These are phyloP conservation scores for Cryptococcus sp. DNA, from an alignment of 1,284 basidiomycete genomes.

Conservation along the genomic window DNA sequence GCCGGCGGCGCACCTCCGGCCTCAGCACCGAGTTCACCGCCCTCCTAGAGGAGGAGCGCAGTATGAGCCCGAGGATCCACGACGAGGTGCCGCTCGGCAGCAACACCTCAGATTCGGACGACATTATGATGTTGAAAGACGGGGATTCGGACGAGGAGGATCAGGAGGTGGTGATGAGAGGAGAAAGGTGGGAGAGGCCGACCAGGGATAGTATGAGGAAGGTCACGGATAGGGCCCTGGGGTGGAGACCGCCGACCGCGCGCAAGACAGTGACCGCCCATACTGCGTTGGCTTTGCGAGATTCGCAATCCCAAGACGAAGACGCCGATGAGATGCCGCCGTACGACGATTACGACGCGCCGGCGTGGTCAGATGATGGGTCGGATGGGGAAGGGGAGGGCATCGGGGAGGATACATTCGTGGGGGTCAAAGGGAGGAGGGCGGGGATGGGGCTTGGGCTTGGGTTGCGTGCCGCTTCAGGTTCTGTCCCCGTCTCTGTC, in stretches of 20 bases:
- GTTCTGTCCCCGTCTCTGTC: not conserved
- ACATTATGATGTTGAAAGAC: too few relatives aligned
- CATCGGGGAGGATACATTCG: conserved; percentile 21
- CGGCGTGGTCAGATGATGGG: conserved; percentile 15
- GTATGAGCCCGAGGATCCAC: too few relatives aligned
- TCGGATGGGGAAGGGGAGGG: conserved; percentile 13
- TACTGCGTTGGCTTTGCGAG: too few relatives aligned
- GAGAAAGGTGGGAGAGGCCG: not conserved
- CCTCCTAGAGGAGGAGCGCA: not conserved
- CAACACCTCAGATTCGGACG: too few relatives aligned
- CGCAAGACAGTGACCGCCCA: too few relatives aligned
- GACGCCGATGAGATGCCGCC: too few relatives aligned
- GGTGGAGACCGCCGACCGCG: too few relatives aligned
- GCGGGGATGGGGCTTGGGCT: not conserved
- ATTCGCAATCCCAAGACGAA: too few relatives aligned
- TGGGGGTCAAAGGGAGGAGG: conserved; percentile 9
- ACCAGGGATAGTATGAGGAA: not conserved
- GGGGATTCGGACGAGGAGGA: not conserved
- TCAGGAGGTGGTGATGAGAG: not conserved
- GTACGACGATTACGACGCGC: not conserved
- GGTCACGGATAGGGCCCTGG: not conserved
- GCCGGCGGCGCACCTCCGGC: too few relatives aligned
- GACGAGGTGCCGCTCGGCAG: too few relatives aligned
- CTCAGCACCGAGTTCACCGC: conserved; percentile 10
- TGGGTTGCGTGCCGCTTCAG: not conserved